Conservation (phyloP, 257 asterid genomes). For the Plantago ovata region DNA sequence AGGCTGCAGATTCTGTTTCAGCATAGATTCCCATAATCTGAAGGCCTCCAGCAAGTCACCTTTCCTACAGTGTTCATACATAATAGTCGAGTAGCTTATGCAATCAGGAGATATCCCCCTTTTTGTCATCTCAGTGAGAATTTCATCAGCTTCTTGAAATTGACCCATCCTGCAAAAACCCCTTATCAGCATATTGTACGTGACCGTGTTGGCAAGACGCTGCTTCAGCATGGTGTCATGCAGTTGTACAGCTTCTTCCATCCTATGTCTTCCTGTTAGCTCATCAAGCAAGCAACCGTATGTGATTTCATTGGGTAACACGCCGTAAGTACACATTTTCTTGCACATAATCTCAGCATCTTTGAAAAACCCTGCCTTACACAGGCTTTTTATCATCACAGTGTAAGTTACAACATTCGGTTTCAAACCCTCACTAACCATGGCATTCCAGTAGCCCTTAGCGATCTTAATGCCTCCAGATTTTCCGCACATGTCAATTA, state of each 20-base stretch:
- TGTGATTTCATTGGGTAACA: conserved; percentile 64
- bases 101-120: conserved; percentile 69
- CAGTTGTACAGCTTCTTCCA: conserved; percentile 61
- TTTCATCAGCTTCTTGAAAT: conserved; percentile 45
- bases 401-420: conserved; percentile 73
- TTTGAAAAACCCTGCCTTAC: conserved; percentile 52
- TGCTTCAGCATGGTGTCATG: conserved; percentile 51
- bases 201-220: conserved; percentile 53
- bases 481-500: conserved; percentile 65
- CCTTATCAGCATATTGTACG: conserved; percentile 71
- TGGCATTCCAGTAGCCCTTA: conserved; percentile 63
- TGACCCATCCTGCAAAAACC: conserved; percentile 70
- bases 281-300: conserved; percentile 82
- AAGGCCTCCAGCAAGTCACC: conserved; percentile 65
- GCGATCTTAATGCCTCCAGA: conserved; percentile 60
- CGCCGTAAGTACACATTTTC: conserved; percentile 58
- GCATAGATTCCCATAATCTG: conserved; percentile 69
- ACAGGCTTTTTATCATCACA: conserved; percentile 61
- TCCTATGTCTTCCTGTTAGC: conserved; percentile 55
- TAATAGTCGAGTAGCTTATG: conserved; percentile 65
- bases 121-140: conserved; percentile 50
- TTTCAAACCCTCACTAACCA: conserved; percentile 56
- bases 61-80: conserved; percentile 51
- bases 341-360: conserved; percentile 55
- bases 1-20: conserved; percentile 51